These are phyloP conservation scores for Cryptococcus deneoformans DNA, from an alignment of 1,284 basidiomycete genomes.

Conservation along the genomic window DNA sequence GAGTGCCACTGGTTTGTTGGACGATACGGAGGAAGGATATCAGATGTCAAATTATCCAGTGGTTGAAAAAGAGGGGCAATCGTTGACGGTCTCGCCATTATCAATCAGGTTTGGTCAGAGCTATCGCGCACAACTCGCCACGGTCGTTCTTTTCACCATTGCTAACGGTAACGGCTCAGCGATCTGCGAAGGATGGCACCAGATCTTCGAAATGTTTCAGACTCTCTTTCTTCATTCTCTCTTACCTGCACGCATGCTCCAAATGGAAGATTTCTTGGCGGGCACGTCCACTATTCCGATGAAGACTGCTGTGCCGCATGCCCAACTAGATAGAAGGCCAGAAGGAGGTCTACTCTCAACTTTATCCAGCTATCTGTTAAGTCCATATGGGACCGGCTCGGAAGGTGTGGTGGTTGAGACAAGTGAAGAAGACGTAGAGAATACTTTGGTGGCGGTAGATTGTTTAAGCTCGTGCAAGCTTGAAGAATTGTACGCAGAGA, in stretches of 20 bases:
- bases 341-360: conserved; percentile 92
- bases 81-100: conserved; percentile 83
- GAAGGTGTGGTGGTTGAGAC: conserved; percentile 69
- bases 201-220: conserved; percentile 98
- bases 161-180: conserved; percentile 96
- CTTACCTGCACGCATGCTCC: conserved; percentile 80
- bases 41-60: conserved; percentile 80
- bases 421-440: conserved; percentile 86
- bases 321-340: conserved; percentile 62
- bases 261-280: conserved; percentile 95
- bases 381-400: conserved; percentile 74
- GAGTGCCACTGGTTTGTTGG: conserved; percentile 77
- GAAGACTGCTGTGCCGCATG: conserved; percentile 64
- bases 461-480: conserved; percentile 91
- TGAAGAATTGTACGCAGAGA: conserved; percentile 90
- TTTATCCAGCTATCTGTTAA: conserved; percentile 93
- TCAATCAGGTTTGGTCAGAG: conserved; percentile 94
- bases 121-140: conserved; percentile 93
- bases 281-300: conserved; percentile 85
- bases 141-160: conserved; percentile 96
- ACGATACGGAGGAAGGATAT: conserved; percentile 63
- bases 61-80: conserved; percentile 88
- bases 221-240: conserved; percentile 93
- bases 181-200: conserved; percentile 87
- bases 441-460: conserved; percentile 90